phyloP scores from a whole-genome alignment of 106 monocot genomes.

The Acorus calamus region DNA sequence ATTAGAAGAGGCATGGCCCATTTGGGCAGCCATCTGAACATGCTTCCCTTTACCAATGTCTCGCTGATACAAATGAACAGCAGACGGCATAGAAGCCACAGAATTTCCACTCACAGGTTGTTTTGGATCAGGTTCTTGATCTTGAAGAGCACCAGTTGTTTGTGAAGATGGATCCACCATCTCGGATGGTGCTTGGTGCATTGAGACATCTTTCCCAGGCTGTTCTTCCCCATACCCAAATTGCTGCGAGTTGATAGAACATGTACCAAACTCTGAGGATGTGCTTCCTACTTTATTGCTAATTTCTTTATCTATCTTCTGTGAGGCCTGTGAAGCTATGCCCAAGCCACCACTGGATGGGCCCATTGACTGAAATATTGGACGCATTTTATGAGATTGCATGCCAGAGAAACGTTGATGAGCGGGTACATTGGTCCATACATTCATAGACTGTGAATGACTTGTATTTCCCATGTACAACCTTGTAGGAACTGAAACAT shows the following conservation, averaged over 20 bases:
- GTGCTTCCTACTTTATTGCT: conserved; percentile 17
- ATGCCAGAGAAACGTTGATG: conserved; percentile 30
- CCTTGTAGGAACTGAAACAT: conserved; percentile 10
- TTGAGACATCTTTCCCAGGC: conserved; percentile 13
- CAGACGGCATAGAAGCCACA: conserved; percentile 14
- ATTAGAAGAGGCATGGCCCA: conserved; percentile 14
- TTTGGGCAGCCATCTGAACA: conserved; percentile 8
- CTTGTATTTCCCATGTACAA: conserved; percentile 5
- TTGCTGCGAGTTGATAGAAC: conserved; percentile 30
- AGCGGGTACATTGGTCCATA: conserved; percentile 57
- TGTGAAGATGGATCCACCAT: conserved; percentile 12
- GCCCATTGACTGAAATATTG: conserved; percentile 41
- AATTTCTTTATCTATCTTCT: conserved; percentile 26
- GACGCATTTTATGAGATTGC: conserved; percentile 28
- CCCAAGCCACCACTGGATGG: conserved; percentile 9
- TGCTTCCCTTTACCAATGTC: conserved; percentile 6
- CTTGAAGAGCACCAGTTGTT: conserved; percentile 10
- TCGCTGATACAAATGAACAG: conserved; percentile 16
- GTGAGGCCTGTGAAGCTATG: conserved; percentile 6
- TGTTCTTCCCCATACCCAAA: conserved; percentile 21
- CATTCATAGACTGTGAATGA: conserved; percentile 25
- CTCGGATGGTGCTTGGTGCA: conserved; percentile 21
- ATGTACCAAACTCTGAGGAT: conserved; percentile 23
- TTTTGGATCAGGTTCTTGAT: conserved; percentile 22
- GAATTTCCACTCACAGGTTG: conserved; percentile 24